Evolutionary conservation across 2,329 filamentous ascomycete species (phyloP), one percentile per base, ranked within the genome.

Genomic region (Stromatinia cepivora): DNA sequence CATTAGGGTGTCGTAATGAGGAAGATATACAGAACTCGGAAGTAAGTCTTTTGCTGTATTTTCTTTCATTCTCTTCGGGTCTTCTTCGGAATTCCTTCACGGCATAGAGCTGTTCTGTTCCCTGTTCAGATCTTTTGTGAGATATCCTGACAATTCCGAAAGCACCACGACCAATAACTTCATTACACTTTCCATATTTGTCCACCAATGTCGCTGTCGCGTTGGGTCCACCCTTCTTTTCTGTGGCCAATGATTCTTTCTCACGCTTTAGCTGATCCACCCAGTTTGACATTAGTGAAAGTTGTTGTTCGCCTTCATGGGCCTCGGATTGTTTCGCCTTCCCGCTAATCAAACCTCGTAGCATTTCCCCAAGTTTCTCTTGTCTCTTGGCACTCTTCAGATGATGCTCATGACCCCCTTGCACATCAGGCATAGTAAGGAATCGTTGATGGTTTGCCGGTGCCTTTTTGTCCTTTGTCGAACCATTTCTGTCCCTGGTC

Each of bases 21-120:
- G 94, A 98, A 0, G 95, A 98, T 75, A 99, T 98, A 82, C 95
- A 98, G 80, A 99, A 99, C 78, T 99, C 95, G 63, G 94, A 94
- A 1, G 95, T 98, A 66, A 99, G 85, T 36, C 95, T 91, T 80
- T 98, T 99, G 84, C 95, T 96, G 80, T 98, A 99, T 79, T 97
- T 97, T 83, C 97, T 97, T 75, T 94, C 90, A 20, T 93, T 97
- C 81, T 99, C 95, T 76, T 97, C 93, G 1, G 94, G 94, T 62
- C 94, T 88, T 73, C 94, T 91, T 70, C 94, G 92, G 82, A 99
- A 99, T 80, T 99, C 95, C 82, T 99, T 99, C 78, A 99, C 94
- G 50, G 95, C 95, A 78, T 95, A 99, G 13, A 99, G 86, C 82
- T 96, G 94, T 81, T 98, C 95, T 42, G 85, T 85, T 75, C 93